Conservation (phyloP, 805 yeast species). For the Metschnikowia kofuensis region DNA sequence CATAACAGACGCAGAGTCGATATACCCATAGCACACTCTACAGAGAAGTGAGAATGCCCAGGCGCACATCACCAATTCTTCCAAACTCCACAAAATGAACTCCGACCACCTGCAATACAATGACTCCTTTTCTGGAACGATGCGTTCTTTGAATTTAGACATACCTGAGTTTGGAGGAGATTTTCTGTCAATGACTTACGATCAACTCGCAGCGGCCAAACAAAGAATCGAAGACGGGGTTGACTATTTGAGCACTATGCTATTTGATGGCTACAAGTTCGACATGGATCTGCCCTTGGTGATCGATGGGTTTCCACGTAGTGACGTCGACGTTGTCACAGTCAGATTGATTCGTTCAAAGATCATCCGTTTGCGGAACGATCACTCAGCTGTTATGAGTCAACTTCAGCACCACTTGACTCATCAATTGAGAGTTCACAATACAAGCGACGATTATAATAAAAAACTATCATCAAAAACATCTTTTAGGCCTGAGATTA, state of each 20-base stretch:
- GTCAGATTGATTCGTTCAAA: constrained; percentile 60
- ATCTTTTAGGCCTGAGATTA: too few relatives aligned
- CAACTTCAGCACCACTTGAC: constrained; percentile 47
- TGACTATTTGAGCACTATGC: constrained; percentile 40
- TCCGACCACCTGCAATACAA: not conserved
- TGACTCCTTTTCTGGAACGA: constrained; percentile 13
- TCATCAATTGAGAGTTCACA: constrained; percentile 33
- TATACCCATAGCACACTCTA: too few relatives aligned
- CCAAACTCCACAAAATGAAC: not conserved
- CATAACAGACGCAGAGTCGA: not conserved
- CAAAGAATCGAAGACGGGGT: constrained; percentile 32
- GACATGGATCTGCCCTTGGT: constrained; percentile 66
- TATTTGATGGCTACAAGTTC: constrained; percentile 43
- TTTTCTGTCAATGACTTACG: constrained; percentile 8
- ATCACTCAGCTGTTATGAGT: constrained; percentile 49
- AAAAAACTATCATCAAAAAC: too few relatives aligned
- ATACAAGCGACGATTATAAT: too few relatives aligned
- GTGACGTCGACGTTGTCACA: constrained; percentile 73
- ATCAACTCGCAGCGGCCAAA: constrained; percentile 18
- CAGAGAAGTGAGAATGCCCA: not conserved
- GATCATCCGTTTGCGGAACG: constrained; percentile 69
- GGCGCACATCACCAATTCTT: not conserved
- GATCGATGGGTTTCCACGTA: constrained; percentile 84
- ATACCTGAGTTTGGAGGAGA: constrained; percentile 4
- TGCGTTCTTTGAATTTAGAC: constrained; percentile 17